phyloP scores from a whole-genome alignment of 2,329 filamentous ascomycete species.

The Xylaria polymorpha region DNA sequence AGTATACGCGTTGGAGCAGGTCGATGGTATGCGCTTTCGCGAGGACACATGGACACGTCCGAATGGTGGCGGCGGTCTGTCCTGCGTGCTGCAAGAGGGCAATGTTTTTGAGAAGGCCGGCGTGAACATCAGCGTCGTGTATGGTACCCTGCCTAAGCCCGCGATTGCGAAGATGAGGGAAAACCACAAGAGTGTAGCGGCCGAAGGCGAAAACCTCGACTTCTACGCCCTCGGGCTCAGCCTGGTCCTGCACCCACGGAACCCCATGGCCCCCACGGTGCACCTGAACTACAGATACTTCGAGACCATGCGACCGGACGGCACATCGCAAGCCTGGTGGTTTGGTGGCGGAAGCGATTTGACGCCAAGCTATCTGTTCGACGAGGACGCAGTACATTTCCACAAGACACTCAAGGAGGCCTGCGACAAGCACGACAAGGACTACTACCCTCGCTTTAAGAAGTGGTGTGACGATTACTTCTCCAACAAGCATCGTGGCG shows the following conservation, averaged over 20 bases:
- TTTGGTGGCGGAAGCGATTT: conserved; percentile 96
- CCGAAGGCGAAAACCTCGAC: conserved; percentile 77
- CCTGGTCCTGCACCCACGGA: conserved; percentile 90
- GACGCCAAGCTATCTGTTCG: conserved; percentile 93
- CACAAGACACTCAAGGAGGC: conserved; percentile 91
- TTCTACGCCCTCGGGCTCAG: conserved; percentile 97
- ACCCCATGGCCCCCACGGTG: conserved; percentile 97
- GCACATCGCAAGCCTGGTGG: conserved; percentile 91
- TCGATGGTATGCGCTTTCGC: conserved; percentile 86
- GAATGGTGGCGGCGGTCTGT: conserved; percentile 91
- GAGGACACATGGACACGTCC: conserved; percentile 88
- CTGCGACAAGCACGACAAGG: conserved; percentile 92
- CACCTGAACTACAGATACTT: conserved; percentile 99
- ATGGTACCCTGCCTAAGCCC: conserved; percentile 86
- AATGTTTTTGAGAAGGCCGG: conserved; percentile 98
- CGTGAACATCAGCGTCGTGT: conserved; percentile 94
- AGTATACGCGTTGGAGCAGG: conserved; percentile 80
- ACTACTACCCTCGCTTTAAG: conserved; percentile 95
- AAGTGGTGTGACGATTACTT: conserved; percentile 99
- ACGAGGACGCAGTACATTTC: conserved; percentile 97
- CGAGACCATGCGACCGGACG: conserved; percentile 89
- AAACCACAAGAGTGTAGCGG: conserved; percentile 90
- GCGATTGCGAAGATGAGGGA: conserved; percentile 94
- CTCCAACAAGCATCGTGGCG: conserved; percentile 88
- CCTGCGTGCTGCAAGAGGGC: conserved; percentile 93